Percentiles rank a stretch among this genome's conserved stretches.
phyloP scores from a whole-genome alignment of 169 alveolate species.

The Miamiensis avidus region DNA sequence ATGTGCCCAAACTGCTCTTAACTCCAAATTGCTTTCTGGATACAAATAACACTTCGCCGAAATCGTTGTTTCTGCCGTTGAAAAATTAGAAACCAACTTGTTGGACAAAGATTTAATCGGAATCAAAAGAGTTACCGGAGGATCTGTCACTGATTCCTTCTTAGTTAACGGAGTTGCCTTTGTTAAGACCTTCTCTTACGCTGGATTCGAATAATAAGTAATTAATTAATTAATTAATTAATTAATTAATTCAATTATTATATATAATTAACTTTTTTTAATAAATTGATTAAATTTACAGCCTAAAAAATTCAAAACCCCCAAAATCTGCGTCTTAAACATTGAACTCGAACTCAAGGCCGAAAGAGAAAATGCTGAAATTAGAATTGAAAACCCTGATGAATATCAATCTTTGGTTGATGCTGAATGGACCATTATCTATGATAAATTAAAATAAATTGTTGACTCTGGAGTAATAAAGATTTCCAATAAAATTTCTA shows the following conservation, averaged over 20 bases:
- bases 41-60: conserved; percentile 95
- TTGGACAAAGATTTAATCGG: conserved; percentile 94
- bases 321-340: conserved; percentile 94
- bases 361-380: conserved; percentile 99
- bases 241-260: no score
- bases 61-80: conserved; percentile 97
- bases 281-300: no score
- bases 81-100: conserved; percentile 89
- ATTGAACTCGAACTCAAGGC: conserved; percentile 97
- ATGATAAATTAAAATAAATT: conserved; percentile 93
- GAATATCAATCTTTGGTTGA: conserved; percentile 96
- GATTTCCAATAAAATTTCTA: conserved; percentile 82
- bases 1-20: conserved; percentile 98
- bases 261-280: no score
- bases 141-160: conserved; percentile 91
- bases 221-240: no score
- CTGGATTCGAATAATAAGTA: conserved; percentile 98
- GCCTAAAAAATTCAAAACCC: conserved; percentile 93
- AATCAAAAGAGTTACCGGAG: conserved; percentile 97
- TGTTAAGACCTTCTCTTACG: conserved; percentile 98
- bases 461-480: conserved; percentile 92
- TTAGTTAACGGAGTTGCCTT: conserved; percentile 98
- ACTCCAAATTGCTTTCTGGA: conserved; percentile 94
- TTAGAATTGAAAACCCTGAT: conserved; percentile 90
- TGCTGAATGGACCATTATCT: conserved; percentile 98